These are phyloP conservation scores for Boletus bicolor DNA, from an alignment of 768 basidiomycete genomes.

Conservation along the genomic window DNA sequence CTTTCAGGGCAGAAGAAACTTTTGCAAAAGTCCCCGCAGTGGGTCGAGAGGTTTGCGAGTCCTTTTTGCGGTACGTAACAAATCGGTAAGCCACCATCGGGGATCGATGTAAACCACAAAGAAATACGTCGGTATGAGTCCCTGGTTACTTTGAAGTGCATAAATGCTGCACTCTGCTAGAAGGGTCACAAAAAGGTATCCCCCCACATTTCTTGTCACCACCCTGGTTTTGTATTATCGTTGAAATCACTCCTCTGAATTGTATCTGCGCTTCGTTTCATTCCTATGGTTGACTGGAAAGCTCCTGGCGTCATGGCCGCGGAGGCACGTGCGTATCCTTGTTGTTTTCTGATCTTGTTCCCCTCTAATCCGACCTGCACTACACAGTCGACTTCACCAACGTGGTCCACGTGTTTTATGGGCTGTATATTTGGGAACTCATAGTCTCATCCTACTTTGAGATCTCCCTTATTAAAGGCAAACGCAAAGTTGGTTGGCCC, in stretches of 20 bases:
- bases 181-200: conserved; percentile 3
- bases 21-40: neutral
- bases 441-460: conserved; percentile 64
- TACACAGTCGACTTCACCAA: conserved; percentile 53
- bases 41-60: neutral
- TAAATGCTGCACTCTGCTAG: conserved; percentile 13
- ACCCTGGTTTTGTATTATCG: conserved; percentile 5
- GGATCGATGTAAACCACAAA: conserved; percentile 11
- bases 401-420: conserved; percentile 60
- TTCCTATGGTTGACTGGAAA: conserved; percentile 28
- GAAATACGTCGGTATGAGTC: conserved; percentile 6
- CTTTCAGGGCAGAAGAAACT: neutral
- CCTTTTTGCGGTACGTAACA: conserved; percentile 18
- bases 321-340: conserved; percentile 23
- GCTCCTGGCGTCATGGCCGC: conserved; percentile 15
- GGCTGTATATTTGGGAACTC: conserved; percentile 67
- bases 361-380: conserved; percentile 1
- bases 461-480: conserved; percentile 56
- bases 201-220: conserved; percentile 6
- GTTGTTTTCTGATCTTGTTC: neutral
- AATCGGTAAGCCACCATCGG: conserved; percentile 1
- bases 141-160: conserved; percentile 26
- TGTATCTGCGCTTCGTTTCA: conserved; percentile 13
- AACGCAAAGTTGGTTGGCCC: conserved; percentile 64
- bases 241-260: conserved; percentile 7